These are phyloP conservation scores for Clarireedia sp. DNA, from an alignment of 2,329 filamentous ascomycete genomes.

Conservation along the genomic window DNA sequence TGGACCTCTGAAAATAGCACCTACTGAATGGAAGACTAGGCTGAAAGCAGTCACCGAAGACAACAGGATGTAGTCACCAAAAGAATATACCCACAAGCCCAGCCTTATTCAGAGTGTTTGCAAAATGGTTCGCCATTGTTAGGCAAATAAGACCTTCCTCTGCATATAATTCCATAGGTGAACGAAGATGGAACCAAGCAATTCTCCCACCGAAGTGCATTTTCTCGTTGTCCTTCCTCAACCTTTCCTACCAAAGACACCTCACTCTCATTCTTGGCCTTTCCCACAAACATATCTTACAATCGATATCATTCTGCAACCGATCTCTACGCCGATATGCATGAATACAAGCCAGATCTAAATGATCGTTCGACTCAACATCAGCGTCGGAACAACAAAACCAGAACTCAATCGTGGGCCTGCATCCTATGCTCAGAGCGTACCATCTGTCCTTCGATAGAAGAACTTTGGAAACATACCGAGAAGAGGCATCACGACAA, in stretches of 20 bases:
- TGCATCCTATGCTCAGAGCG: slow-evolving; percentile 18
- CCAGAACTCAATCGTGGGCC: slow-evolving; percentile 14
- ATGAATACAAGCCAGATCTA: not conserved
- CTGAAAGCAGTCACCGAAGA: too few relatives aligned
- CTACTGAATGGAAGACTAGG: too few relatives aligned
- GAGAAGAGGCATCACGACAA: slow-evolving; percentile 11
- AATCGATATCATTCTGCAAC: too few relatives aligned
- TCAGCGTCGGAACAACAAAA: slow-evolving; percentile 15
- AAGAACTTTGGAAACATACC: slow-evolving; percentile 19
- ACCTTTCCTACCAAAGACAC: not conserved
- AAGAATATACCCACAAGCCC: too few relatives aligned
- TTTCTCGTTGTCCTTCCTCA: not conserved
- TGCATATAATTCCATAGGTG: too few relatives aligned
- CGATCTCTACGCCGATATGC: too few relatives aligned
- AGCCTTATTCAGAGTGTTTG: too few relatives aligned
- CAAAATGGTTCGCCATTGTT: too few relatives aligned
- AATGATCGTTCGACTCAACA: slow-evolving; percentile 19
- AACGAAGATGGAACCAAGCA: not conserved
- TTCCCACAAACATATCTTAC: too few relatives aligned
- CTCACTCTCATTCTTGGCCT: not conserved
- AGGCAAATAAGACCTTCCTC: too few relatives aligned
- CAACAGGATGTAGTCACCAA: too few relatives aligned
- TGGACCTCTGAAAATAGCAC: too few relatives aligned
- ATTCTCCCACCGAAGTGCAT: not conserved
- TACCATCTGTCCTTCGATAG: slow-evolving; percentile 11